These are phyloP conservation scores for Pichia sp. DNA, from an alignment of 1,139 yeast species.

Conservation along the genomic window DNA sequence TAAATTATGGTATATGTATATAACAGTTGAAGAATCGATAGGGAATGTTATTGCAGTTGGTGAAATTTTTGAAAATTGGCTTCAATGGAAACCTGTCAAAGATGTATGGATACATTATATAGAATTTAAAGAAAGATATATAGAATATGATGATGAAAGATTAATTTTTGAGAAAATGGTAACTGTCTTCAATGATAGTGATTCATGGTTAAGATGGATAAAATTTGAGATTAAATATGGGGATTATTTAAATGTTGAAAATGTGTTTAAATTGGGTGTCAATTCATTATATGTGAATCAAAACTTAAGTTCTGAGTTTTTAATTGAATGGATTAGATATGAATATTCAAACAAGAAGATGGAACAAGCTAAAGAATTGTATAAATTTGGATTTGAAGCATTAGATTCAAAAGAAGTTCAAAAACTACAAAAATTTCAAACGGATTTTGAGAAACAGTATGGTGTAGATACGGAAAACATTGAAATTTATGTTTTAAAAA, in stretches of 20 bases:
- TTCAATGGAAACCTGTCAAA: conserved; percentile 61
- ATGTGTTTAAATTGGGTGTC: conserved; percentile 62
- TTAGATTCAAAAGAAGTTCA: conserved; percentile 36
- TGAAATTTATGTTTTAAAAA: conserved; percentile 45
- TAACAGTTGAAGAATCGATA: conserved; percentile 75
- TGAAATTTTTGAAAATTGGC: conserved; percentile 72
- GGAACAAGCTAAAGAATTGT: conserved; percentile 65
- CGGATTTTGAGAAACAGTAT: conserved; percentile 59
- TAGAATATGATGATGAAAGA: conserved; percentile 54
- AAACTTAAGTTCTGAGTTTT: conserved; percentile 34
- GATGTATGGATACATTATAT: conserved; percentile 74
- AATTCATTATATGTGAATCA: conserved; percentile 41
- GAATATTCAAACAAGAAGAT: conserved; percentile 57
- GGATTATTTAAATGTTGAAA: conserved; percentile 42
- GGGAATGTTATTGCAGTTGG: conserved; percentile 61
- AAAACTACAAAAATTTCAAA: conserved; percentile 41
- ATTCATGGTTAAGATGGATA: conserved; percentile 64
- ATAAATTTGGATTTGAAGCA: conserved; percentile 43
- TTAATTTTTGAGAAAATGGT: conserved; percentile 53
- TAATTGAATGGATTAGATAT: conserved; percentile 64
- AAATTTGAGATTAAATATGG: conserved; percentile 56
- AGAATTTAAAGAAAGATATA: conserved; percentile 63
- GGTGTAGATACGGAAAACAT: conserved; percentile 49
- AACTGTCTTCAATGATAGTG: conserved; percentile 43
- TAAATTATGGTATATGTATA: conserved; percentile 81